Evolutionary conservation across 2,329 filamentous ascomycete species (phyloP).

Genomic region (Botryotinia calthae): DNA sequence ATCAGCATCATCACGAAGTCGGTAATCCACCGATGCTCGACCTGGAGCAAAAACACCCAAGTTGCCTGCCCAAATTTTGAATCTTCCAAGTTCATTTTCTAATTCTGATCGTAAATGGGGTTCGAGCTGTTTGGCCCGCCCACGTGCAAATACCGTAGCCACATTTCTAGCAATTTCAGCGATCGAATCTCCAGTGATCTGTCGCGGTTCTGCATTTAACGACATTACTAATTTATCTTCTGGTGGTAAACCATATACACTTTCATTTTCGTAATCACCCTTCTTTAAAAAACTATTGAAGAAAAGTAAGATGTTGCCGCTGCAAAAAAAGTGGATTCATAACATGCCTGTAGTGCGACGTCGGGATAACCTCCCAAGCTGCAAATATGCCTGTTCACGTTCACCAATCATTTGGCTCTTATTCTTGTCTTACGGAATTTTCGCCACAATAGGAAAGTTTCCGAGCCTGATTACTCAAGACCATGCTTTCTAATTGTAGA

Average conservation of each 20-base stretch:
- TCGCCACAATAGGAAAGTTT: background rate
- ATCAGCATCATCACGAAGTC: slow-evolving; percentile 11
- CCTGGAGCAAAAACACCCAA: slow-evolving; percentile 7
- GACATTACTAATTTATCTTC: background rate
- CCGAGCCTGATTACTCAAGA: background rate
- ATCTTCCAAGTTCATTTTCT: slow-evolving; percentile 6
- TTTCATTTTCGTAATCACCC: too few relatives aligned
- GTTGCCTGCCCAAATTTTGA: slow-evolving; percentile 11
- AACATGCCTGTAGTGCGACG: background rate
- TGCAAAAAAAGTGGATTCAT: background rate
- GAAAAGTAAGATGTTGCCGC: background rate
- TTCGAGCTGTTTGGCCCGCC: slow-evolving; percentile 6
- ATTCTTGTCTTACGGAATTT: background rate
- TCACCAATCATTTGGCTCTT: background rate
- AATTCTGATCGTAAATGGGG: slow-evolving; percentile 12
- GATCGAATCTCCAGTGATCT: background rate
- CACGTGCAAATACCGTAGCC: slow-evolving; percentile 6
- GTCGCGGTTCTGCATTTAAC: background rate
- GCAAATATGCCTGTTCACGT: background rate
- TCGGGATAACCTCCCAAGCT: background rate
- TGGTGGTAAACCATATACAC: background rate
- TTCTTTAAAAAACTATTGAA: background rate
- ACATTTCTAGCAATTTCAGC: slow-evolving; percentile 13
- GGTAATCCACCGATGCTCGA: slow-evolving; percentile 6
- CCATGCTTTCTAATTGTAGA: background rate